Evolutionary conservation across 2,329 filamentous ascomycete genomes (phyloP).

Genomic region (Mariannaea elegans): DNA sequence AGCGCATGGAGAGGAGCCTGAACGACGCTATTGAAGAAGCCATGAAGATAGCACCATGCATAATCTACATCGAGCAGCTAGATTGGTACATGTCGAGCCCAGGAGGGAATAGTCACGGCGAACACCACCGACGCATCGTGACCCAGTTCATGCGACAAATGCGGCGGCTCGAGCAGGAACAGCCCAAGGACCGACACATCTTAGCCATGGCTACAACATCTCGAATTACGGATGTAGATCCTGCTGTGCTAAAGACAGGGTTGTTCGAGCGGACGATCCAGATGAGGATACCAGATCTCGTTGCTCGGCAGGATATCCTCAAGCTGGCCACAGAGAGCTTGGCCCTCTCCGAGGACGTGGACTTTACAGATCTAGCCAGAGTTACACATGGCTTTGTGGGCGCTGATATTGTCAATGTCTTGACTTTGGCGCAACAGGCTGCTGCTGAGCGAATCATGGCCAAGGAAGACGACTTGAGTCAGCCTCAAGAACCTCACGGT

Average conservation of each 20-base stretch:
- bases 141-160: slow-evolving; percentile 86
- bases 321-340: slow-evolving; percentile 74
- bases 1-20: slow-evolving; percentile 51
- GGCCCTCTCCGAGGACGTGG: slow-evolving; percentile 72
- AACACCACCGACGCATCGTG: slow-evolving; percentile 90
- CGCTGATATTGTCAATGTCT: slow-evolving; percentile 79
- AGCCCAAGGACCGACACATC: slow-evolving; percentile 76
- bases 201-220: slow-evolving; percentile 94
- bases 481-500: background rate
- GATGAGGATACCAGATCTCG: slow-evolving; percentile 85
- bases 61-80: slow-evolving; percentile 92
- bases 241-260: slow-evolving; percentile 76
- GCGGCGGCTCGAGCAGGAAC: slow-evolving; percentile 78
- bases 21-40: slow-evolving; percentile 74
- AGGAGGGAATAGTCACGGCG: slow-evolving; percentile 80
- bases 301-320: slow-evolving; percentile 80
- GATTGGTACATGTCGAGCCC: slow-evolving; percentile 82
- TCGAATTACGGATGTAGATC: slow-evolving; percentile 84
- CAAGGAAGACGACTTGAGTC: slow-evolving; percentile 5
- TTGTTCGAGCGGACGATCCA: slow-evolving; percentile 87
- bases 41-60: slow-evolving; percentile 82
- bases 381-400: slow-evolving; percentile 93
- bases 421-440: slow-evolving; percentile 54
- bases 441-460: slow-evolving; percentile 46
- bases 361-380: slow-evolving; percentile 79